A percentile compares a stretch with the other conserved stretches of the same genome.
Conservation (phyloP, 768 basidiomycete genomes). For the Boletus tomentosulus region DNA sequence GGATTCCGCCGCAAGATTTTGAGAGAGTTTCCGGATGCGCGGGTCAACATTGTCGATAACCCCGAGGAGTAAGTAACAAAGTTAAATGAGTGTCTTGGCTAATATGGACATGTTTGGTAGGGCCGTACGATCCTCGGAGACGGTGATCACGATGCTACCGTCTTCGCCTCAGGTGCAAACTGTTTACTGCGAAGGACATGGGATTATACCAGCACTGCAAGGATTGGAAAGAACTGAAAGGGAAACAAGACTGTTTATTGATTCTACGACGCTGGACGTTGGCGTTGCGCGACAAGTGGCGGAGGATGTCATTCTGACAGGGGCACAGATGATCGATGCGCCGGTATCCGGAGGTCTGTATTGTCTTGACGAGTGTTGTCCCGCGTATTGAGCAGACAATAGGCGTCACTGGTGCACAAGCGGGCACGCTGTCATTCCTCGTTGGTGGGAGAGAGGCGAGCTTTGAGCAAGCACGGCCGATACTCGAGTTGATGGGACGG, state of each 20-base stretch:
- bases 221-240: constrained; percentile 38
- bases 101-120: constrained; percentile 34
- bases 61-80: constrained; percentile 65
- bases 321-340: constrained; percentile 83
- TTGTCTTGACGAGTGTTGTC: not conserved
- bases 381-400: constrained; percentile 6
- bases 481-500: constrained; percentile 72
- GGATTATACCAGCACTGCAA: constrained; percentile 61
- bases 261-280: constrained; percentile 90
- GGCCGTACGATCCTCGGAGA: constrained; percentile 57
- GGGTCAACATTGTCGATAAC: constrained; percentile 52
- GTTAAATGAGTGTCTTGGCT: constrained; percentile 1
- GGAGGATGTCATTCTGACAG: constrained; percentile 42
- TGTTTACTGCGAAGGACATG: constrained; percentile 62
- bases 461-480: constrained; percentile 54
- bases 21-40: constrained; percentile 53
- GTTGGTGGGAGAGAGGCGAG: constrained; percentile 70
- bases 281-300: constrained; percentile 67
- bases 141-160: constrained; percentile 87
- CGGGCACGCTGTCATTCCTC: constrained; percentile 86
- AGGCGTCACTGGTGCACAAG: constrained; percentile 86
- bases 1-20: constrained; percentile 56
- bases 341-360: constrained; percentile 87
- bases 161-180: constrained; percentile 82
- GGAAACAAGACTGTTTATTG: constrained; percentile 64